Conservation (phyloP, 2,329 filamentous ascomycete species). For the Fusarium musae region DNA sequence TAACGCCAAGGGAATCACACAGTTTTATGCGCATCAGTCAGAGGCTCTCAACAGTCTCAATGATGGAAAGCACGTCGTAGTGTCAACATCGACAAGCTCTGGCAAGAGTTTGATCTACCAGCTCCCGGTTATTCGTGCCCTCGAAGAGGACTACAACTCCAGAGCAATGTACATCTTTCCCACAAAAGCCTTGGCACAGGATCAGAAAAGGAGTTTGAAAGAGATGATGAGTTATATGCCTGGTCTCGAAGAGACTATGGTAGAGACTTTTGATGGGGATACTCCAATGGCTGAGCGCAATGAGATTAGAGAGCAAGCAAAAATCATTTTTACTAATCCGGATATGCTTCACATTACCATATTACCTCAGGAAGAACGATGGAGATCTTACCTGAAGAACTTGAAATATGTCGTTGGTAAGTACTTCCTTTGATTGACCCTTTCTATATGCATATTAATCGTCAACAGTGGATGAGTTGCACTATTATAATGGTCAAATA, state of each 20-base stretch:
- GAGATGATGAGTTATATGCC: slow-evolving; percentile 86
- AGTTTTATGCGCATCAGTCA: slow-evolving; percentile 90
- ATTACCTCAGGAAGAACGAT: slow-evolving; percentile 88
- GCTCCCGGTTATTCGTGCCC: slow-evolving; percentile 85
- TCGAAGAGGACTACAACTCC: slow-evolving; percentile 80
- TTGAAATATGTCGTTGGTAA: slow-evolving; percentile 84
- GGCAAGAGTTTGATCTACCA: slow-evolving; percentile 99
- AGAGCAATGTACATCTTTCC: slow-evolving; percentile 98
- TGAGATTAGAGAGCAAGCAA: slow-evolving; percentile 83
- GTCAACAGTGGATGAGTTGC: slow-evolving; percentile 78
- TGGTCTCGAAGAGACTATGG: slow-evolving; percentile 77
- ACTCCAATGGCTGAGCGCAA: slow-evolving; percentile 85
- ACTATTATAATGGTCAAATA: slow-evolving; percentile 96
- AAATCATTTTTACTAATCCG: slow-evolving; percentile 96
- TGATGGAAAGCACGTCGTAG: slow-evolving; percentile 85
- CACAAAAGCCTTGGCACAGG: slow-evolving; percentile 95
- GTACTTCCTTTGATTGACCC: slow-evolving; percentile 30
- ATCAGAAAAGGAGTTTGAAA: slow-evolving; percentile 88
- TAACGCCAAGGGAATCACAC: slow-evolving; percentile 87
- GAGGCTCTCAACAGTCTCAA: slow-evolving; percentile 92
- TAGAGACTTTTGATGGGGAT: slow-evolving; percentile 97
- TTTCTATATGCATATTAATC: slow-evolving; percentile 8
- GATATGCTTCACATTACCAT: slow-evolving; percentile 98
- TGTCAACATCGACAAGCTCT: slow-evolving; percentile 94
- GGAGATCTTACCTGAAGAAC: slow-evolving; percentile 89